Evolutionary conservation across 225 moss, liverwort and hornwort species (phyloP).

Genomic region (Bryum argenteum): DNA sequence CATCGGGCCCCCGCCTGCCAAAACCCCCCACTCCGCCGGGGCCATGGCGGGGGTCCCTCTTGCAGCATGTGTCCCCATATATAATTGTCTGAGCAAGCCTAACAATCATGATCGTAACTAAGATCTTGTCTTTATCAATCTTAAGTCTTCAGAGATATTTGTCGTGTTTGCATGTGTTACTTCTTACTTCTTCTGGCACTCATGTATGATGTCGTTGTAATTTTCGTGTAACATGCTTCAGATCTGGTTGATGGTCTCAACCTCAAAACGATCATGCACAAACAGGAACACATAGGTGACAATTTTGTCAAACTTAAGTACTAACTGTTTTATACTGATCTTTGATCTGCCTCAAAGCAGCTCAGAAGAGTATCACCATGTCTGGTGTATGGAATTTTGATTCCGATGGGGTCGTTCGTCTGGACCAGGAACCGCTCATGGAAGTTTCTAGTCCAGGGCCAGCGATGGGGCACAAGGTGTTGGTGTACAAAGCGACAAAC

Average conservation of each 20-base stretch:
- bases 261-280: not conserved
- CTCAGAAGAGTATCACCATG: conserved; percentile 26
- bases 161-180: not conserved
- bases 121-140: not conserved
- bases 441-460: conserved; percentile 20
- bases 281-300: not conserved
- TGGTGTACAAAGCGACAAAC: conserved; percentile 38
- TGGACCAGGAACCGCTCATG: conserved; percentile 21
- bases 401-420: conserved; percentile 32
- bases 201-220: not conserved
- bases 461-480: conserved; percentile 34
- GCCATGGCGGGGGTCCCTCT: too few relatives aligned
- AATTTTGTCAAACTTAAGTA: too few relatives aligned
- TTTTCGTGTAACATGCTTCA: not conserved
- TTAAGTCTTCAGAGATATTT: conserved; percentile 9
- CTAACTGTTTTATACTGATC: not conserved
- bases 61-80: too few relatives aligned
- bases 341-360: not conserved
- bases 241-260: conserved; percentile 12
- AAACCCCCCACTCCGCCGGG: too few relatives aligned
- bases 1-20: too few relatives aligned
- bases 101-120: too few relatives aligned
- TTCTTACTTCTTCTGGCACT: not conserved
- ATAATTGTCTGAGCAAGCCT: too few relatives aligned
- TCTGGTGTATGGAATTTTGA: conserved; percentile 54